Conservation (phyloP, 768 basidiomycete species). For the Tylopilus cervinicoccineus region DNA sequence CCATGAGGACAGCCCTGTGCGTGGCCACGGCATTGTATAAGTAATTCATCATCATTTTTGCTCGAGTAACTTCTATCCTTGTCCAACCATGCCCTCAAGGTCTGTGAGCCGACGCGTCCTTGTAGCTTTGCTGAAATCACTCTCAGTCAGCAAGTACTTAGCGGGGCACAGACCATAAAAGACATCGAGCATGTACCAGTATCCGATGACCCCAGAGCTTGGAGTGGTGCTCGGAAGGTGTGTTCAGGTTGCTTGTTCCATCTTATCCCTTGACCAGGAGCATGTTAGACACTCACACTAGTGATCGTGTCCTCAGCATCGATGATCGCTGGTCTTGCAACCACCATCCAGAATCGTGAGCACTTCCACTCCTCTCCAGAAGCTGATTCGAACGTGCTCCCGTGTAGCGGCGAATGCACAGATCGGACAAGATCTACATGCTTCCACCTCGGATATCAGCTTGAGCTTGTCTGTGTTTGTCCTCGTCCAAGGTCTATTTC, state of each 20-base stretch:
- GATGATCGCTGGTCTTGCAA: constrained; percentile 24
- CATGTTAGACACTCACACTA: constrained; percentile 20
- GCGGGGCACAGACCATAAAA: neutral
- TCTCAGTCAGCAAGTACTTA: neutral
- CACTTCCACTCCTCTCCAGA: neutral
- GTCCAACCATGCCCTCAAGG: constrained; percentile 10
- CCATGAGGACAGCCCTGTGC: constrained; percentile 1
- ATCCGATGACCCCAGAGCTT: constrained; percentile 56
- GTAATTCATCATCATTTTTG: neutral
- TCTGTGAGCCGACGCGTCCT: constrained; percentile 1
- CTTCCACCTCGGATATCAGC: constrained; percentile 60
- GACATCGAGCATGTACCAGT: constrained; percentile 42
- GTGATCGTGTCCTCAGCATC: constrained; percentile 27
- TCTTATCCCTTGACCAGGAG: neutral
- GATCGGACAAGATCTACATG: constrained; percentile 57
- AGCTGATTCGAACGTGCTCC: neutral
- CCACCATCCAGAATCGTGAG: constrained; percentile 28
- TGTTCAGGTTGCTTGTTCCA: neutral
- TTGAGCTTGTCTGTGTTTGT: constrained; percentile 69
- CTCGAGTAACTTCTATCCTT: neutral
- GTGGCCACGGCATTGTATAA: constrained; percentile 3
- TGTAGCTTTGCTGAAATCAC: neutral
- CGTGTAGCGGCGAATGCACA: constrained; percentile 60
- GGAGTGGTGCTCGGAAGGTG: constrained; percentile 56
- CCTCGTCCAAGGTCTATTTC: constrained; percentile 62